A percentile compares a stretch with the other conserved stretches of the same genome.
Conservation (phyloP, 495 filamentous ascomycete species). For the Talaromyces stipitatus region DNA sequence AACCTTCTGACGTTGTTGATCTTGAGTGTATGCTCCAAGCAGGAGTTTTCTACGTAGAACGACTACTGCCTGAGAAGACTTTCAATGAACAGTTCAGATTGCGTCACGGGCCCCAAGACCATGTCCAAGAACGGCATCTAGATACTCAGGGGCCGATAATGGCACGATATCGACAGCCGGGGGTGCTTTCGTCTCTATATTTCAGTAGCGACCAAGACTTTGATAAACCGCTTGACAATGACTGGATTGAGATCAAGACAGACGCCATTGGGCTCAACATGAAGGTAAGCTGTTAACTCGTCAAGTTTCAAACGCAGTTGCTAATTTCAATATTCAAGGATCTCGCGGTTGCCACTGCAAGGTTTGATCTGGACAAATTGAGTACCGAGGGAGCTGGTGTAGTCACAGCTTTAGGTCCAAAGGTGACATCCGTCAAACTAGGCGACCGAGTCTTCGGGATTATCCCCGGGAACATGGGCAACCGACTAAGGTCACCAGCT, state of each 20-base stretch:
- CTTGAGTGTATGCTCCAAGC: too few species aligned
- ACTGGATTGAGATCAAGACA: conserved; percentile 31
- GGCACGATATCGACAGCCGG: neutral
- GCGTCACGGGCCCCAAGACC: too few species aligned
- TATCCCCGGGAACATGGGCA: conserved; percentile 21
- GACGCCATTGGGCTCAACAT: conserved; percentile 32
- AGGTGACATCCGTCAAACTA: conserved; percentile 35
- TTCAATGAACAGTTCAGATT: too few species aligned
- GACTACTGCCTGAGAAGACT: neutral
- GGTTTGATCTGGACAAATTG: conserved; percentile 15
- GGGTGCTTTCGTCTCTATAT: neutral
- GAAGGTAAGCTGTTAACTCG: too few species aligned
- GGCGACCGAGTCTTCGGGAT: conserved; percentile 49
- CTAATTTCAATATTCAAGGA: too few species aligned
- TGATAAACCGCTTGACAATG: neutral
- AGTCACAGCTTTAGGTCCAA: conserved; percentile 40
- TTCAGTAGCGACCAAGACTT: neutral
- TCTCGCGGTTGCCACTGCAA: conserved; percentile 9
- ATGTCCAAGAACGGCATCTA: too few species aligned
- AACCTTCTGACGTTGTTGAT: too few species aligned
- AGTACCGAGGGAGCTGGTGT: conserved; percentile 47
- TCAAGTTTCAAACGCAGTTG: too few species aligned
- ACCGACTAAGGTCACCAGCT: neutral
- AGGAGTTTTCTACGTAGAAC: too few species aligned
- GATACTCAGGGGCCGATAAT: neutral